These are phyloP conservation scores for Pseudozyma thailandica DNA, from an alignment of 1,284 basidiomycete species.

Conservation along the genomic window DNA sequence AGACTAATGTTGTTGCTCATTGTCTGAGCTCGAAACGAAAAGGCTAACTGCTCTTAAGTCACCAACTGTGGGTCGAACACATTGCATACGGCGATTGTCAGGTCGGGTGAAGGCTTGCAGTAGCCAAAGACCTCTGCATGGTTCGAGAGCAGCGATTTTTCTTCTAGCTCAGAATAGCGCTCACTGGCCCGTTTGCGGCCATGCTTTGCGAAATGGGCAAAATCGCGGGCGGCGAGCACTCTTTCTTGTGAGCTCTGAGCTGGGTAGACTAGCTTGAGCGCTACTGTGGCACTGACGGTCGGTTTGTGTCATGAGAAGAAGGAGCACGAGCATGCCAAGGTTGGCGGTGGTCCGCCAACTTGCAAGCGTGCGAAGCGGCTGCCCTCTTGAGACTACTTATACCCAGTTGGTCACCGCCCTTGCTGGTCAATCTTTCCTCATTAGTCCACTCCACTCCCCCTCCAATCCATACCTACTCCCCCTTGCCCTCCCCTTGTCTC, in stretches of 20 bases:
- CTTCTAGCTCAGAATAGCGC: no score
- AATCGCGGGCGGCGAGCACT: no score
- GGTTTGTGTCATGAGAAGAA: background rate
- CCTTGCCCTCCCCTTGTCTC: conserved; percentile 5
- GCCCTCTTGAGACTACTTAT: conserved; percentile 18
- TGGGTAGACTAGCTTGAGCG: background rate
- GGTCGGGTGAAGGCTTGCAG: no score
- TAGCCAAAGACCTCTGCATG: no score
- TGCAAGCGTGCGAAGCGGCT: background rate
- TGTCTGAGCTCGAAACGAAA: no score
- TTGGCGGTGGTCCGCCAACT: conserved; percentile 2
- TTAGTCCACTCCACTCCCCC: conserved; percentile 7
- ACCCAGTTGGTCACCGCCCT: background rate
- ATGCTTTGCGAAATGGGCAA: no score
- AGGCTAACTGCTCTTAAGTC: no score
- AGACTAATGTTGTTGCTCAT: background rate
- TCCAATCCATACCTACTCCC: background rate
- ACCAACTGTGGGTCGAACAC: no score
- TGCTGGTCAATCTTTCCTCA: background rate
- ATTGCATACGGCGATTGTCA: no score
- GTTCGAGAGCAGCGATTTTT: no score
- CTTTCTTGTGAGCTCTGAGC: no score
- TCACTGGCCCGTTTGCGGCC: no score
- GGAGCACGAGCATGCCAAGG: background rate
- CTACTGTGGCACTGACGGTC: background rate